Evolutionary conservation across 2,329 filamentous ascomycete genomes (phyloP), one percentile per base, ranked within the genome.

Genomic region (Exophiala aquamarina): DNA sequence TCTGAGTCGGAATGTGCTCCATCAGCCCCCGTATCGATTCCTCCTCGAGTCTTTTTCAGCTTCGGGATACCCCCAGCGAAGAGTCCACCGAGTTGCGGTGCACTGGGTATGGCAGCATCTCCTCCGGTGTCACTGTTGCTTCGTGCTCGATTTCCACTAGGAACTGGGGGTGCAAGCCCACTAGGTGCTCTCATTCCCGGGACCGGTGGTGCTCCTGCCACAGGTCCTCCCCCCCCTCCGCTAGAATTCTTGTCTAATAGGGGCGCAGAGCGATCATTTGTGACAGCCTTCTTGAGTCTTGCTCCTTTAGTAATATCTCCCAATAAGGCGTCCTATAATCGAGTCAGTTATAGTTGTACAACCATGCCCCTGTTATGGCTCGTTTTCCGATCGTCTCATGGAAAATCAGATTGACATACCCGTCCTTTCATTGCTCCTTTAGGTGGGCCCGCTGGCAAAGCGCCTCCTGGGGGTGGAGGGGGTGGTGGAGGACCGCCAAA

Each of bases 21-120:
- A 55, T 78, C 82, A 56, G 86, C 86, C 65, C 84, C 87, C 1
- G 87, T 92, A 67, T 89, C 79, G 49, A 92, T 75, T 31, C 86
- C 86, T 38, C 88, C 91, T 46, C 89, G 87, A 44, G 89, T 87
- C 73, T 94, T 96, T 66, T 88, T 87, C 62, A 98, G 67, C 71
- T 96, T 97, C 2, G 93, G 93, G 81, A 97, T 97, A 29, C 92
- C 93, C 28, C 89, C 91, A 1, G 88, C 89, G 63, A 98, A 95
- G 19, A 98, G 68, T 1, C 93, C 93, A 21, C 76, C 92, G 9
- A 97, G 69, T 65, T 96, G 92, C 9, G 90, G 89, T 38, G 88
- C 81, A 15, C 81, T 68, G 2, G 69, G 70, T 14, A 68, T 58
- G 10, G 63, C 64, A 3, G 68, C 64, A 53, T 71, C 69, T 43